phyloP scores from a whole-genome alignment of 768 basidiomycete species.

The Mycena amicta region DNA sequence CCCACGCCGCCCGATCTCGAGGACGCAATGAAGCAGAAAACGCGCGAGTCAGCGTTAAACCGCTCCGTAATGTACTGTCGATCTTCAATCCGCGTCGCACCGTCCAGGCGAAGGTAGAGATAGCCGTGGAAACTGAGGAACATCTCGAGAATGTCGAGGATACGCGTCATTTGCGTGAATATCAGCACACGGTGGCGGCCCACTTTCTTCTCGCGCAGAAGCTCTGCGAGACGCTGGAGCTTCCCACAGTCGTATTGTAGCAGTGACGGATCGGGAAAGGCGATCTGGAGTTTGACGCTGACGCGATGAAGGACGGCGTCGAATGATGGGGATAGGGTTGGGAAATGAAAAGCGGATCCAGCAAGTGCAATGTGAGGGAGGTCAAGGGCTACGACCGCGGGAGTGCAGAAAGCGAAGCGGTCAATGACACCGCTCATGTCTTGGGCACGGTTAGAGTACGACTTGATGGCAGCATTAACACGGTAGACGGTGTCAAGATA shows the following conservation, averaged over 20 bases:
- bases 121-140: conserved; percentile 93
- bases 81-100: conserved; percentile 94
- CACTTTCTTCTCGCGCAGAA: conserved; percentile 82
- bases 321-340: conserved; percentile 47
- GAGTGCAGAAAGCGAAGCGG: conserved; percentile 80
- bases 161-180: conserved; percentile 96
- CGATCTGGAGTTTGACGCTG: conserved; percentile 86
- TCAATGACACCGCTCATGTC: conserved; percentile 58
- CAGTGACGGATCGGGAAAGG: conserved; percentile 87
- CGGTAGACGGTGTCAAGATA: conserved; percentile 47
- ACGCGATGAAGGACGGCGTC: conserved; percentile 72
- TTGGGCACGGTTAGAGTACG: conserved; percentile 61
- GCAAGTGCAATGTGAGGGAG: conserved; percentile 65
- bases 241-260: conserved; percentile 97
- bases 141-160: conserved; percentile 91
- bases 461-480: conserved; percentile 58
- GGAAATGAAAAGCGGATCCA: conserved; percentile 35
- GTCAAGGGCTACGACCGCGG: conserved; percentile 75
- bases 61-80: conserved; percentile 88
- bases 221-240: conserved; percentile 76
- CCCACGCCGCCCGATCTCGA: conserved; percentile 85
- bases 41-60: conserved; percentile 75
- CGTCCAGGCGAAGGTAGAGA: conserved; percentile 91
- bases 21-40: conserved; percentile 89
- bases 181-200: conserved; percentile 91